phyloP scores from a whole-genome alignment of 2,329 filamentous ascomycete genomes.

The Botryotinia calthae region DNA sequence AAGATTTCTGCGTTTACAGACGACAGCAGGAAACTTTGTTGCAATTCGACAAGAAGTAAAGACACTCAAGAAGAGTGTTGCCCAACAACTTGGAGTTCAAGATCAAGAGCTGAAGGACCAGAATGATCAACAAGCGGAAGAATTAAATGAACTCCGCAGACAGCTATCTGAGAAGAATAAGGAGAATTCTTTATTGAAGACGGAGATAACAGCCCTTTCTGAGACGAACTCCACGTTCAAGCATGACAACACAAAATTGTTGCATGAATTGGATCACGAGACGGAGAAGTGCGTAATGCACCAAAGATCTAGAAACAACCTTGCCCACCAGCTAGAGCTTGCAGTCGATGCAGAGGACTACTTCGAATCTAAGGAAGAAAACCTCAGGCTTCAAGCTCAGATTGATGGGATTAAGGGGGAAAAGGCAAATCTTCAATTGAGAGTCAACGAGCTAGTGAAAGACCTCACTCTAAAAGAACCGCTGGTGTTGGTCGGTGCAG shows the following conservation, averaged over 20 bases:
- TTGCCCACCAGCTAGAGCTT: background rate
- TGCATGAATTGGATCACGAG: background rate
- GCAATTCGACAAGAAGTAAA: background rate
- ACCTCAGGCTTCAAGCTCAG: background rate
- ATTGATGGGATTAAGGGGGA: accelerated
- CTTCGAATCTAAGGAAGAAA: background rate
- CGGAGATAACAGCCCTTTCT: background rate
- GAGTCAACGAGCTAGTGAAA: background rate
- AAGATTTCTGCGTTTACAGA: background rate
- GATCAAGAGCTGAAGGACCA: background rate
- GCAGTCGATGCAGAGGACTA: background rate
- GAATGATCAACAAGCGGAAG: background rate
- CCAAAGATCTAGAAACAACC: background rate
- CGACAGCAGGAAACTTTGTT: background rate
- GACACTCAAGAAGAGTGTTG: background rate
- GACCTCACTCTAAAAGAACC: background rate
- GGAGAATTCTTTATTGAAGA: background rate
- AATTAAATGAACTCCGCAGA: background rate
- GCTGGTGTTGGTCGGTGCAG: background rate
- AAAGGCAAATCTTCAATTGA: background rate
- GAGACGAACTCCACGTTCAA: background rate
- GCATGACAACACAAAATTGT: background rate
- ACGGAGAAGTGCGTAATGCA: background rate
- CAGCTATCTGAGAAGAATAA: background rate
- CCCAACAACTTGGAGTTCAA: background rate